phyloP scores from a whole-genome alignment of 2,329 filamentous ascomycete species.

The Tolypocladium tropicale region DNA sequence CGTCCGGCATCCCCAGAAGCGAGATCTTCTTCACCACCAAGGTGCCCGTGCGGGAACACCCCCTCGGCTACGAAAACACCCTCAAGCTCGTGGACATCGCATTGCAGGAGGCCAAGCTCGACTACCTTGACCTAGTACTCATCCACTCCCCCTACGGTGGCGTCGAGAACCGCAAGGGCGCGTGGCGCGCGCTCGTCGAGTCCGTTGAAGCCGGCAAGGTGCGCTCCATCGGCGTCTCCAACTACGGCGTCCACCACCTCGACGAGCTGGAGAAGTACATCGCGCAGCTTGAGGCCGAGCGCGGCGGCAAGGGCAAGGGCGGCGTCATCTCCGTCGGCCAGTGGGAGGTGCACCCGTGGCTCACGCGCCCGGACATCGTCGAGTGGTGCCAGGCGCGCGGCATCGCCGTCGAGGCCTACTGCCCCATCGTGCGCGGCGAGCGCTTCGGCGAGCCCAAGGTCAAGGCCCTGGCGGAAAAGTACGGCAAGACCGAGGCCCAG shows the following conservation, averaged over 20 bases:
- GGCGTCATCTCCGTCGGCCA: constrained; percentile 76
- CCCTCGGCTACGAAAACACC: constrained; percentile 49
- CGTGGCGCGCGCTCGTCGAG: constrained; percentile 55
- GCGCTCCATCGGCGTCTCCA: constrained; percentile 52
- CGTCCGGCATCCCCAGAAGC: constrained; percentile 30
- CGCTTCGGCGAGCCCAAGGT: constrained; percentile 61
- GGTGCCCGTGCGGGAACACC: constrained; percentile 29
- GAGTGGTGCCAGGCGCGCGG: constrained; percentile 60
- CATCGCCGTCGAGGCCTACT: constrained; percentile 54
- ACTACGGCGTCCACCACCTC: constrained; percentile 54
- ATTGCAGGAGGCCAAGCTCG: constrained; percentile 49
- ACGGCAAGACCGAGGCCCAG: constrained; percentile 66
- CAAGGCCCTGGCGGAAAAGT: constrained; percentile 55
- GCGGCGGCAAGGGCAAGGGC: constrained; percentile 51
- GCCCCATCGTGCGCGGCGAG: constrained; percentile 53
- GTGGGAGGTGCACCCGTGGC: constrained; percentile 86
- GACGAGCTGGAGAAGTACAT: constrained; percentile 50
- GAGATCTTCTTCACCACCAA: constrained; percentile 48
- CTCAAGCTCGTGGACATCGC: constrained; percentile 54
- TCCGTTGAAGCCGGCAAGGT: constrained; percentile 51
- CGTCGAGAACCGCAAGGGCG: constrained; percentile 41
- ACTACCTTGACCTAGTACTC: constrained; percentile 58
- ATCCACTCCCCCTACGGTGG: constrained; percentile 54
- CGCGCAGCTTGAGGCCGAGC: constrained; percentile 49
- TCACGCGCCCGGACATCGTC: constrained; percentile 67